Evolutionary conservation across 2,329 filamentous ascomycete species (phyloP).

Genomic region (Monilinia polystroma): DNA sequence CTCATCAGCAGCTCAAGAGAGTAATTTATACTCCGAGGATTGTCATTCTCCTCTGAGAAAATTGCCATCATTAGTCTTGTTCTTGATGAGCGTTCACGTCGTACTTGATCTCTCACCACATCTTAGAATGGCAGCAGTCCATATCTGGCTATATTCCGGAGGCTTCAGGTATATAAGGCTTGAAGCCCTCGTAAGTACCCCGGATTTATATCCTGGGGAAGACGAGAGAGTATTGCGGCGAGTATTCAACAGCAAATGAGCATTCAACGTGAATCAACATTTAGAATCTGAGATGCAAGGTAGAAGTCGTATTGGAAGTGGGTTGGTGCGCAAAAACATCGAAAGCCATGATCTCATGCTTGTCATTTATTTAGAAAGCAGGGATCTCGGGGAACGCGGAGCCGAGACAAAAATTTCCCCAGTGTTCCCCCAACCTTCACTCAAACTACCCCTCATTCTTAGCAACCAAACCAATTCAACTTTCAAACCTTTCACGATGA

Average conservation of each 20-base stretch:
- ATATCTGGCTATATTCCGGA: neutral
- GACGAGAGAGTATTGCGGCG: neutral
- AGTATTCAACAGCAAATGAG: neutral
- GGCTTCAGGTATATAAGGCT: neutral
- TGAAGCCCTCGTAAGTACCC: neutral
- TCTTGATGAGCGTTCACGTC: neutral
- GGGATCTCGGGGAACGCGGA: conserved; percentile 13
- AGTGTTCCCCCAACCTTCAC: neutral
- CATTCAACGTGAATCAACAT: neutral
- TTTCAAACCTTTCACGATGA: neutral
- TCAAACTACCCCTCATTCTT: neutral
- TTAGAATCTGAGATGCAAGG: neutral
- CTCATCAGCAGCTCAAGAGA: neutral
- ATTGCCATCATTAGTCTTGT: neutral
- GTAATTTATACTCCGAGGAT: neutral
- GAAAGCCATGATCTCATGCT: neutral
- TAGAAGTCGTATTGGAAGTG: neutral
- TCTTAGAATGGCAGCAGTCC: neutral
- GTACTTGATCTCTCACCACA: neutral
- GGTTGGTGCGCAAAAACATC: neutral
- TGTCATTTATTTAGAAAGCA: neutral
- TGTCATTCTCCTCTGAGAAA: neutral
- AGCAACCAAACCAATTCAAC: neutral
- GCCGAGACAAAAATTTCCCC: neutral
- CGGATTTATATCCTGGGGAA: conserved; percentile 3